A percentile compares a stretch with the other conserved stretches of the same genome.
phyloP scores from a whole-genome alignment of 495 filamentous ascomycete genomes.

The Podospora pseudopauciseta region DNA sequence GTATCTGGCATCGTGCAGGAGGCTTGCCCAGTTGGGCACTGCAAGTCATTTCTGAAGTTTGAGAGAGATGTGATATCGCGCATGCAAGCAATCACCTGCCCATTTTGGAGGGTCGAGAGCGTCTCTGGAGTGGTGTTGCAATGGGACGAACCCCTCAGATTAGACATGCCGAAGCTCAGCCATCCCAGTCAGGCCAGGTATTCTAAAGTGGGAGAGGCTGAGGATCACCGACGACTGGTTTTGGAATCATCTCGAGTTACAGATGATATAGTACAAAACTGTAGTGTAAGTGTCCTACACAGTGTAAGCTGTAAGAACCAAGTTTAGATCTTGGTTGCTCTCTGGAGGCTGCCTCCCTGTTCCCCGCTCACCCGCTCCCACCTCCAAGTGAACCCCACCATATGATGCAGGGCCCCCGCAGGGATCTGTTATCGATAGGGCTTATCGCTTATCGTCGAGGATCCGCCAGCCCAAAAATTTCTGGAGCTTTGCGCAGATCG shows the following conservation, averaged over 20 bases:
- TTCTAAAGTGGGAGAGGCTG: neutral
- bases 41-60: conserved; percentile 1
- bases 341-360: neutral
- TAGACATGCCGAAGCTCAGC: neutral
- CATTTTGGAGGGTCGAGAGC: neutral
- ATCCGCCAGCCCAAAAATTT: conserved; percentile 31
- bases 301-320: neutral
- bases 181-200: neutral
- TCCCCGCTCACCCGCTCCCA: neutral
- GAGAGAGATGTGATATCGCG: neutral
- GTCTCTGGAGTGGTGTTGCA: neutral
- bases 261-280: neutral
- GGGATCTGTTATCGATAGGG: conserved; percentile 27
- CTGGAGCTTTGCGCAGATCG: conserved; percentile 23
- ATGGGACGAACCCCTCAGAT: conserved; percentile 3
- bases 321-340: conserved; percentile 2
- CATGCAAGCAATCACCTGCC: neutral
- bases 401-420: conserved; percentile 14
- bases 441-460: conserved; percentile 10
- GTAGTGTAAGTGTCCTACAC: neutral
- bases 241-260: neutral
- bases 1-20: neutral
- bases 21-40: neutral
- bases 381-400: conserved; percentile 8
- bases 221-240: neutral